These are phyloP conservation scores for Fusarium luffae DNA, from an alignment of 2,329 filamentous ascomycete genomes.

Conservation along the genomic window DNA sequence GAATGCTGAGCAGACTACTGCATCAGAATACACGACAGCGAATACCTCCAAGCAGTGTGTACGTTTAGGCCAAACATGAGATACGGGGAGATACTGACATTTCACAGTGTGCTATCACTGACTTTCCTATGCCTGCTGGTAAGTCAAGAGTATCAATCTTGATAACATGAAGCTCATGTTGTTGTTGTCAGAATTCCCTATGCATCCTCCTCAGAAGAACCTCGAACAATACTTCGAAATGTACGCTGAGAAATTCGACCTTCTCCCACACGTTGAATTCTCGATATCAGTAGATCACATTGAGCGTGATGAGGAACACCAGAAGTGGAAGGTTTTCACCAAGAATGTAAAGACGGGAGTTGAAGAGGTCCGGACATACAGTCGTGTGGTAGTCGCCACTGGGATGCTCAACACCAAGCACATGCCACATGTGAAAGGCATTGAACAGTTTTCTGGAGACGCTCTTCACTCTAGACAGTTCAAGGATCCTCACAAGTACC, in stretches of 20 bases:
- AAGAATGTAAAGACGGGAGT: constrained; percentile 39
- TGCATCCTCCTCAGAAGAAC: constrained; percentile 44
- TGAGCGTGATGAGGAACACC: constrained; percentile 41
- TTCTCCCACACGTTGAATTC: constrained; percentile 44
- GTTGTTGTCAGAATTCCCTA: constrained; percentile 25
- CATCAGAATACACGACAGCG: constrained; percentile 46
- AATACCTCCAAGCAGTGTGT: constrained; percentile 50
- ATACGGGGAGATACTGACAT: constrained; percentile 1
- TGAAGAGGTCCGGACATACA: constrained; percentile 44
- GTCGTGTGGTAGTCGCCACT: constrained; percentile 52
- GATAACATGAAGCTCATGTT: not conserved
- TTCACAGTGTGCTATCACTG: constrained; percentile 47
- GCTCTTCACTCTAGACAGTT: constrained; percentile 55
- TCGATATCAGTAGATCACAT: constrained; percentile 44
- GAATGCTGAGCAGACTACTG: constrained; percentile 50
- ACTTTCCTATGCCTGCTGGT: constrained; percentile 51
- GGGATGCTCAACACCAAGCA: constrained; percentile 50
- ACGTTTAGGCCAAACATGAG: not conserved
- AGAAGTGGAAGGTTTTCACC: constrained; percentile 47
- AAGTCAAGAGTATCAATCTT: not conserved
- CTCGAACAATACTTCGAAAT: constrained; percentile 49
- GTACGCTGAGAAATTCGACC: constrained; percentile 49
- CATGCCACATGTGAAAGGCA: constrained; percentile 51
- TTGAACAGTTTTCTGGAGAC: constrained; percentile 54
- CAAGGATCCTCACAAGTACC: constrained; percentile 49